phyloP scores from a whole-genome alignment of 2,329 filamentous ascomycete genomes.

The Neopestalotiopsis clavispora region DNA sequence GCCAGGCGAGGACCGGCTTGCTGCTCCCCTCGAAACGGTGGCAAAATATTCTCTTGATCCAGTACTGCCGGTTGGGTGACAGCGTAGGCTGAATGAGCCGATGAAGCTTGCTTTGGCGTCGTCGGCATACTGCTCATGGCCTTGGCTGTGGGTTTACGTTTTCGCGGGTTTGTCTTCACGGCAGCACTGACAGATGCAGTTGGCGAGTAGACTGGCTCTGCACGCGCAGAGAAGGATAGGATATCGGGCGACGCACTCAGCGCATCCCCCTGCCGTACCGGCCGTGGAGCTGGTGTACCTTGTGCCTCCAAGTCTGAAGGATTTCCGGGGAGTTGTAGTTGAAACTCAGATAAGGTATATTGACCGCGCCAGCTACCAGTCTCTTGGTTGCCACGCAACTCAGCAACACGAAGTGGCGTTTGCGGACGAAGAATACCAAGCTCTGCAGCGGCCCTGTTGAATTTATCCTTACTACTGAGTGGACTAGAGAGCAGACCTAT shows the following conservation, averaged over 20 bases:
- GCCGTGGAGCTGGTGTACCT: neutral
- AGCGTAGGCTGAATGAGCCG: neutral
- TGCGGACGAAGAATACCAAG: slow-evolving; percentile 4
- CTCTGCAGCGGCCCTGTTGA: slow-evolving; percentile 2
- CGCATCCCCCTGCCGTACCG: neutral
- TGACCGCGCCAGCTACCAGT: neutral
- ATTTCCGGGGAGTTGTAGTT: neutral
- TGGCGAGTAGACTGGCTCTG: neutral
- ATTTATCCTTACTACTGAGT: slow-evolving; percentile 8
- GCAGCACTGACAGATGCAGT: slow-evolving; percentile 53
- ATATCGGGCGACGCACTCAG: neutral
- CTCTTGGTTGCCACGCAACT: neutral
- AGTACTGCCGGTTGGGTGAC: neutral
- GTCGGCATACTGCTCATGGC: slow-evolving; percentile 24
- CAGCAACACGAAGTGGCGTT: slow-evolving; percentile 1
- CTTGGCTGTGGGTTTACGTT: slow-evolving; percentile 48
- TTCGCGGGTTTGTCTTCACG: slow-evolving; percentile 54
- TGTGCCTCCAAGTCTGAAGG: too few relatives aligned
- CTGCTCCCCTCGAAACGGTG: slow-evolving; percentile 30
- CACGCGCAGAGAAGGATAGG: neutral
- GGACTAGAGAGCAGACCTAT: slow-evolving; percentile 11
- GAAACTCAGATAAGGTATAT: neutral
- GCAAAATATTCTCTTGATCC: slow-evolving; percentile 23
- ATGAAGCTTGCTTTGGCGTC: neutral
- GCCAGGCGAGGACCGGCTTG: slow-evolving; percentile 27